These are phyloP conservation scores for Choanephora cucurbitarum DNA, from an alignment of 371 early-diverging fungal species.

Conservation along the genomic window DNA sequence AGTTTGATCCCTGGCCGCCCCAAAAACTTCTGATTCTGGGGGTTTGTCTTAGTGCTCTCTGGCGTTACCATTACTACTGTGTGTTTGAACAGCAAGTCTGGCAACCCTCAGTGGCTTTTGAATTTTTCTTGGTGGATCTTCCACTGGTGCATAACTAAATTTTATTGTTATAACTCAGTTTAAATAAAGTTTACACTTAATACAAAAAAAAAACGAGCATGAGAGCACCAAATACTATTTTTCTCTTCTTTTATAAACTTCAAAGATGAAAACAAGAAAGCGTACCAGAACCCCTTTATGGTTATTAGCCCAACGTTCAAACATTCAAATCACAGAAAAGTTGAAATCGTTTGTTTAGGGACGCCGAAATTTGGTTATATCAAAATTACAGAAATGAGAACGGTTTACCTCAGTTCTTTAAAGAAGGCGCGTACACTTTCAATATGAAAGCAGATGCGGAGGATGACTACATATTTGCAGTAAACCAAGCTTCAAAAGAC, in stretches of 20 bases:
- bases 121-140: too few relatives aligned
- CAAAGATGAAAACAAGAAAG: constrained; percentile 1
- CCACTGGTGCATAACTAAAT: too few relatives aligned
- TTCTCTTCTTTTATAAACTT: constrained; percentile 1
- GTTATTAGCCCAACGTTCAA: constrained; percentile 6
- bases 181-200: too few relatives aligned
- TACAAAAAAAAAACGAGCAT: constrained; percentile 5
- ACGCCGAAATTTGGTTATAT: constrained; percentile 14
- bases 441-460: constrained; percentile 17
- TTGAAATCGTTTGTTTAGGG: constrained; percentile 19
- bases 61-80: too few relatives aligned
- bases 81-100: too few relatives aligned
- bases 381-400: constrained; percentile 16
- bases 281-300: constrained; percentile 1
- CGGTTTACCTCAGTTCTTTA: constrained; percentile 18
- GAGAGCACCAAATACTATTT: not conserved
- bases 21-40: too few relatives aligned
- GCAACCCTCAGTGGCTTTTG: too few relatives aligned
- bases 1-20: too few relatives aligned
- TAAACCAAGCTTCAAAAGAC: constrained; percentile 17
- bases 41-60: too few relatives aligned
- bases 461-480: constrained; percentile 19
- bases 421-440: constrained; percentile 15
- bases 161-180: too few relatives aligned
- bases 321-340: constrained; percentile 18